Conservation (phyloP, 2,329 filamentous ascomycete genomes). For the Paraphaeosphaeria minitans region DNA sequence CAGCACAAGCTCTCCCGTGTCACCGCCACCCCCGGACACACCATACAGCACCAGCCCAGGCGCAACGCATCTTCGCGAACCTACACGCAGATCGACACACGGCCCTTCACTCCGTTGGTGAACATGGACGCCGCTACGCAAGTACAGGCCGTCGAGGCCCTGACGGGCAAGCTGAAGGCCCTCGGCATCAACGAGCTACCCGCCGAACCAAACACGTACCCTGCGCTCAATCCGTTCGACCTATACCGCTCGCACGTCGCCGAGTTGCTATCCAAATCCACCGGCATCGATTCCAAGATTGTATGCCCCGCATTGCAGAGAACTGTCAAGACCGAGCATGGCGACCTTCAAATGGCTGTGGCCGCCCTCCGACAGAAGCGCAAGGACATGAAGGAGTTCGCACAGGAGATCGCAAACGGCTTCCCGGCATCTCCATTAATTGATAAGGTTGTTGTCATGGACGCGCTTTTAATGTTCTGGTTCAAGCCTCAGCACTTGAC, state of each 20-base stretch:
- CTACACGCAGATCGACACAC: constrained; percentile 24
- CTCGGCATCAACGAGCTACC: constrained; percentile 48
- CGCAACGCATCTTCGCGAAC: constrained; percentile 8
- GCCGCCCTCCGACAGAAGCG: constrained; percentile 78
- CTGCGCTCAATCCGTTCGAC: constrained; percentile 75
- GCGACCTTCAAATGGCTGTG: constrained; percentile 77
- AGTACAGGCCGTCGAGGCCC: constrained; percentile 41
- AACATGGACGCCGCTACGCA: constrained; percentile 32
- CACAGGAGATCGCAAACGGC: constrained; percentile 61
- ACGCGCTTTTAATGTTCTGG: constrained; percentile 78
- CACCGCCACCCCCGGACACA: not conserved
- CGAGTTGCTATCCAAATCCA: constrained; percentile 68
- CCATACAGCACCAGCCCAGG: not conserved
- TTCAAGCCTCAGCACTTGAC: constrained; percentile 73
- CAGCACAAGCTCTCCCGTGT: constrained; percentile 8
- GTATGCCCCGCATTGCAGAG: constrained; percentile 79
- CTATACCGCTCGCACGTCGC: constrained; percentile 80
- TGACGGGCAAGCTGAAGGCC: constrained; percentile 43
- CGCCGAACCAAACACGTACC: constrained; percentile 55
- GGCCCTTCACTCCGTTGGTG: constrained; percentile 27
- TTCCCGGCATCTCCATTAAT: constrained; percentile 78
- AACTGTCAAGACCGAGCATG: constrained; percentile 80
- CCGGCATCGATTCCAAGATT: constrained; percentile 70
- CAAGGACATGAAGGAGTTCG: constrained; percentile 63
- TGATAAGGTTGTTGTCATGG: constrained; percentile 69